These are phyloP conservation scores for Aspergillus intermedius DNA, from an alignment of 2,329 filamentous ascomycete species.

Conservation along the genomic window DNA sequence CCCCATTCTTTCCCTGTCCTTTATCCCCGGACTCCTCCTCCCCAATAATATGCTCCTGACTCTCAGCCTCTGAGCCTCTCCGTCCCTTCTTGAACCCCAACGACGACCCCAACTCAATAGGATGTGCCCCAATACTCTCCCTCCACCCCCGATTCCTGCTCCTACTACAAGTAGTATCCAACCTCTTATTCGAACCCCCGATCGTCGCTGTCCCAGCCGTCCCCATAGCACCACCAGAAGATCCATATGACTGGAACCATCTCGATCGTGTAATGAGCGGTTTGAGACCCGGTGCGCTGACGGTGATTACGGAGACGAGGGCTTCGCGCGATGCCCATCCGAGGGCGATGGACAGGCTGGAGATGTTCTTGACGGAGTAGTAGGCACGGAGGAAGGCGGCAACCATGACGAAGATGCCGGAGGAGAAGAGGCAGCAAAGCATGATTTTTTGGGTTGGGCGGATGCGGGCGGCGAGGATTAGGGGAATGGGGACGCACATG, in stretches of 20 bases:
- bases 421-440: slow-evolving; percentile 12
- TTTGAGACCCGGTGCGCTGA: slow-evolving; percentile 13
- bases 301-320: slow-evolving; percentile 12
- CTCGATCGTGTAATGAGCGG: slow-evolving; percentile 7
- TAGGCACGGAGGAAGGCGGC: slow-evolving; percentile 13
- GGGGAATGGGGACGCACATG: slow-evolving; percentile 14
- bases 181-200: slow-evolving; percentile 5
- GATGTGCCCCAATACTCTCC: background rate
- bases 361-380: slow-evolving; percentile 15
- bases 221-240: background rate
- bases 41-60: slow-evolving; percentile 9
- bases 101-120: slow-evolving; percentile 3
- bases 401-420: slow-evolving; percentile 15
- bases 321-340: slow-evolving; percentile 15
- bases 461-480: slow-evolving; percentile 13
- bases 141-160: background rate
- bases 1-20: no score
- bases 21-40: no score
- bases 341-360: slow-evolving; percentile 9
- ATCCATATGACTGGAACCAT: slow-evolving; percentile 6
- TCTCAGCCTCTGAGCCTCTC: slow-evolving; percentile 4
- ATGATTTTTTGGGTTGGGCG: slow-evolving; percentile 12
- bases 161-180: background rate
- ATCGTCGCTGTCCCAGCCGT: slow-evolving; percentile 1
- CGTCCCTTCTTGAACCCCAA: background rate